These are phyloP conservation scores for Orbilia oligospora DNA, from an alignment of 2,329 filamentous ascomycete genomes.

Conservation along the genomic window DNA sequence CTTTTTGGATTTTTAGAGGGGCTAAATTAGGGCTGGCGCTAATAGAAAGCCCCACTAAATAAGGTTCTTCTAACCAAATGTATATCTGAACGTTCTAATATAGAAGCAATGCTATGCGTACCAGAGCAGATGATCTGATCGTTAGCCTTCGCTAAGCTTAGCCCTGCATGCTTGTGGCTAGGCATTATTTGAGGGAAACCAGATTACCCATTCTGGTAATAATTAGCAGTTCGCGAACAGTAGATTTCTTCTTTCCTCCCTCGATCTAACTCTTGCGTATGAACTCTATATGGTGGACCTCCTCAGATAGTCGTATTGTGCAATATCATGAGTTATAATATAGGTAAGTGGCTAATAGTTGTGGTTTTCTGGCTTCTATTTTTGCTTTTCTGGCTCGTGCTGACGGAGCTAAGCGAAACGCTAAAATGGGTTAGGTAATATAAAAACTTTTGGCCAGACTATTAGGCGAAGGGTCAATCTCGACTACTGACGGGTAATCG, in stretches of 20 bases:
- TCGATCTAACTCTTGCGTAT: background rate
- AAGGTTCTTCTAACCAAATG: conserved; percentile 13
- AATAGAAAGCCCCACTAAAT: conserved; percentile 7
- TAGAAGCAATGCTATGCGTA: too few relatives aligned
- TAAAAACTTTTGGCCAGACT: background rate
- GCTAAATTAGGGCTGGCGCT: conserved; percentile 10
- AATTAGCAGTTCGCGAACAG: background rate
- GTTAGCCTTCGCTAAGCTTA: background rate
- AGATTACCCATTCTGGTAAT: conserved; percentile 2
- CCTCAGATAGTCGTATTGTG: background rate
- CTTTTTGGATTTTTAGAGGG: conserved; percentile 13
- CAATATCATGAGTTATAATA: conserved; percentile 9
- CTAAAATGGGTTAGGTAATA: conserved; percentile 10
- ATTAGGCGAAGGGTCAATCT: too few relatives aligned
- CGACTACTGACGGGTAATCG: too few relatives aligned
- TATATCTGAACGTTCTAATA: too few relatives aligned
- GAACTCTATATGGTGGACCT: conserved; percentile 2
- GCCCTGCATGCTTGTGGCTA: background rate
- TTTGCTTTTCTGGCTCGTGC: too few relatives aligned
- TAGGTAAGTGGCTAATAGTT: conserved; percentile 5
- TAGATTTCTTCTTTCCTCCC: conserved; percentile 9
- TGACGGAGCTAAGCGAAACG: conserved; percentile 14
- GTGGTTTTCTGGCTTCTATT: too few relatives aligned
- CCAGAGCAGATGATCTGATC: background rate
- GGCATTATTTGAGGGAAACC: background rate